Conservation (phyloP, 306 rosid species). For the Sphenostylis stenocarpa region DNA sequence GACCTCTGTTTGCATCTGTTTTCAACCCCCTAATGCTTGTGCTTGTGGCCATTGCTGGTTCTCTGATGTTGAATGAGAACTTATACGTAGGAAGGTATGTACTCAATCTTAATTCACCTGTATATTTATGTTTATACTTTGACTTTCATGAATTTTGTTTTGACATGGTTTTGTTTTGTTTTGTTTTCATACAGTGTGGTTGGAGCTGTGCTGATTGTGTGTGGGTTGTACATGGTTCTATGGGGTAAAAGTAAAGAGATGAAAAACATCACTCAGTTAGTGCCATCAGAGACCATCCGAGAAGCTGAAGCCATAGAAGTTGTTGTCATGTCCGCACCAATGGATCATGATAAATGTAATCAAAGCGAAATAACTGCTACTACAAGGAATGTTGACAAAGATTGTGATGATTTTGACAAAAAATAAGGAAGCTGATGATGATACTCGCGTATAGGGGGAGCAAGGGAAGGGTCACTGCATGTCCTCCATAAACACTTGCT, state of each 20-base stretch:
- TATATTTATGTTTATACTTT: too few species aligned
- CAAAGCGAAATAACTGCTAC: background rate
- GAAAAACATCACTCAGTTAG: conserved; percentile 30
- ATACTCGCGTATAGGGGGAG: background rate
- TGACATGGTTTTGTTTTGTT: background rate
- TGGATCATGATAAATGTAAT: conserved; percentile 19
- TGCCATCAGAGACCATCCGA: conserved; percentile 30
- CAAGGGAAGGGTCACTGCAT: background rate
- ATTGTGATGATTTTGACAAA: conserved; percentile 1
- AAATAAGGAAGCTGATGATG: conserved; percentile 3
- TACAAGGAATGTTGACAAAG: background rate
- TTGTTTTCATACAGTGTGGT: background rate
- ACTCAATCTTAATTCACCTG: background rate
- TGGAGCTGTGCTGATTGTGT: conserved; percentile 40
- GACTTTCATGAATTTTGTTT: background rate
- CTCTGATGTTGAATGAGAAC: conserved; percentile 38
- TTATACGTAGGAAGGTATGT: conserved; percentile 42
- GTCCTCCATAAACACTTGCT: background rate
- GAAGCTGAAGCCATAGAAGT: conserved; percentile 22
- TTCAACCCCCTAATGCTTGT: conserved; percentile 45
- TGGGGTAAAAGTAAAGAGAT: conserved; percentile 47
- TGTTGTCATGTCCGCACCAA: conserved; percentile 24
- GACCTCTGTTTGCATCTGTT: conserved; percentile 45
- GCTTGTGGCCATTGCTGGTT: conserved; percentile 36
- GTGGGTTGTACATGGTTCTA: conserved; percentile 44